These are phyloP conservation scores for Escallonia rubra DNA, from an alignment of 129 eudicot species.

Conservation along the genomic window DNA sequence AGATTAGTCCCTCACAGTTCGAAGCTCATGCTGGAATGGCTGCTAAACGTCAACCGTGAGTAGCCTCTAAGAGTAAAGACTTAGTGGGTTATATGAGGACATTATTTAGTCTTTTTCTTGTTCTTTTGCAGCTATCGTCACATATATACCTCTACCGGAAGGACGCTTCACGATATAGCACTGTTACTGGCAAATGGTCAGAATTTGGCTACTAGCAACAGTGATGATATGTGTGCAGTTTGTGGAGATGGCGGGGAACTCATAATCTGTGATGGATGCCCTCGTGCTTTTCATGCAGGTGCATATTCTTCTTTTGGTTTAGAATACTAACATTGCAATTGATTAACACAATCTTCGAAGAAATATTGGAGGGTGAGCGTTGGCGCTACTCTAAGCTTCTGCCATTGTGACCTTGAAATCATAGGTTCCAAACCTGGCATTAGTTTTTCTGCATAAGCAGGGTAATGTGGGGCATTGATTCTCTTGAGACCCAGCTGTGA, in stretches of 20 bases:
- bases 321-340: not conserved
- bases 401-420: too few species aligned
- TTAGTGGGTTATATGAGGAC: not conserved
- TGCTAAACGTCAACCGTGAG: conserved; percentile 98
- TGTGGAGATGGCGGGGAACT: conserved; percentile 88
- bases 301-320: not conserved
- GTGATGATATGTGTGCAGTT: conserved; percentile 91
- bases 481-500: too few species aligned
- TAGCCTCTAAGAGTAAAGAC: conserved; percentile 4
- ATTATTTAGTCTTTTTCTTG: not conserved
- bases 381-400: too few species aligned
- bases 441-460: too few species aligned
- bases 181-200: conserved; percentile 77
- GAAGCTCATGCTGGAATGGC: conserved; percentile 98
- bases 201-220: conserved; percentile 49
- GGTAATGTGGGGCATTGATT: too few species aligned
- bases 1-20: conserved; percentile 96
- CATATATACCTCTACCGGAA: conserved; percentile 65
- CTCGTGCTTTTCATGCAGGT: conserved; percentile 94
- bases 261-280: conserved; percentile 71
- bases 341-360: too few species aligned
- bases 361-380: too few species aligned
- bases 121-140: conserved; percentile 67
- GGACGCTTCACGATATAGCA: conserved; percentile 85
- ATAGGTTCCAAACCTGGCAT: too few species aligned